These are phyloP conservation scores for Pyrenophora seminiperda DNA, from an alignment of 2,329 filamentous ascomycete species.

Conservation along the genomic window DNA sequence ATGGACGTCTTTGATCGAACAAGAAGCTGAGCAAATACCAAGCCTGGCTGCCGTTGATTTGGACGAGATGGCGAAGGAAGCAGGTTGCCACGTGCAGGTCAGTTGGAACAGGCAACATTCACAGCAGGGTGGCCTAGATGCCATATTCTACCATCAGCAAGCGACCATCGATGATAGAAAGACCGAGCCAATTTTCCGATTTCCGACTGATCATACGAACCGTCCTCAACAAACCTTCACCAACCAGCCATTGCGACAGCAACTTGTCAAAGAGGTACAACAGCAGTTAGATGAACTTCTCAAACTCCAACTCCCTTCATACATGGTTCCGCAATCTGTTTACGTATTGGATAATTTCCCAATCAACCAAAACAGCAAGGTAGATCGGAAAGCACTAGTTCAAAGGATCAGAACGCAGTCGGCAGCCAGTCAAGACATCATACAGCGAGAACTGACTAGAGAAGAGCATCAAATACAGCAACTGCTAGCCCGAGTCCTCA, in stretches of 20 bases:
- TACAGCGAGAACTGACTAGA: background rate
- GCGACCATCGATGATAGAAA: too few species aligned
- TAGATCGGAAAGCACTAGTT: slow-evolving; percentile 11
- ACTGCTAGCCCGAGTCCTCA: background rate
- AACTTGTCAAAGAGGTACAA: slow-evolving; percentile 1
- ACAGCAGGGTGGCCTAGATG: slow-evolving; percentile 1
- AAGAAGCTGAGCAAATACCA: background rate
- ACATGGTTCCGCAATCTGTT: slow-evolving; percentile 31
- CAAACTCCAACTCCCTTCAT: slow-evolving; percentile 13
- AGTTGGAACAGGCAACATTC: slow-evolving; percentile 10
- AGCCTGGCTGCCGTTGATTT: slow-evolving; percentile 1
- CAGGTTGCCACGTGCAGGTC: background rate
- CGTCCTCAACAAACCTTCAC: background rate
- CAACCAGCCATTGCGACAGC: slow-evolving; percentile 1
- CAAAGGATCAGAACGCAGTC: slow-evolving; percentile 22
- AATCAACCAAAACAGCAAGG: slow-evolving; percentile 19
- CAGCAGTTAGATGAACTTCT: background rate
- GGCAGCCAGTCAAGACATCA: background rate
- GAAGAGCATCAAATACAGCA: background rate
- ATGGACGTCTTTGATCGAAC: background rate
- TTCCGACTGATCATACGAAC: background rate
- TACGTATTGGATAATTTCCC: slow-evolving; percentile 38
- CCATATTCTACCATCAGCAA: slow-evolving; percentile 3
- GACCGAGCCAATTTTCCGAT: background rate
- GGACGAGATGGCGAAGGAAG: background rate